These are phyloP conservation scores for Skeletonema marinoi DNA, from an alignment of 108 stramenopile species.

Conservation along the genomic window DNA sequence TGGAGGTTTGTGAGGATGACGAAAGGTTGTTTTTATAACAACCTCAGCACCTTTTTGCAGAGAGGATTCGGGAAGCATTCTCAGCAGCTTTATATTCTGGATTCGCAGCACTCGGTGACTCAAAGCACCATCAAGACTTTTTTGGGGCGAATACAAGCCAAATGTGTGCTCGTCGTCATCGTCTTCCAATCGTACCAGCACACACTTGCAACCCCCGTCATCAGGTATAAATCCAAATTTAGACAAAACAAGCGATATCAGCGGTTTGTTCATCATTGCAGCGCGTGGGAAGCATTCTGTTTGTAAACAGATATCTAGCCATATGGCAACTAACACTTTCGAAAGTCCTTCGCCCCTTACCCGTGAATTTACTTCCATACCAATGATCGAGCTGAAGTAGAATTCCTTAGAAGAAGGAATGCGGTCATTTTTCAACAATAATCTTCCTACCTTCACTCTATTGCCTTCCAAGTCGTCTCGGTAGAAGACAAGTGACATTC, in stretches of 20 bases:
- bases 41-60: slow-evolving; percentile 6
- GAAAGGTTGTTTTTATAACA: slow-evolving; percentile 39
- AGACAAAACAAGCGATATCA: slow-evolving; percentile 38
- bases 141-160: slow-evolving; percentile 37
- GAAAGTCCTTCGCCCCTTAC: slow-evolving; percentile 46
- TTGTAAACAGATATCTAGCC: slow-evolving; percentile 40
- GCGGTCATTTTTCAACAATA: slow-evolving; percentile 37
- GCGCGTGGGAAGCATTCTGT: slow-evolving; percentile 42
- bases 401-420: neutral
- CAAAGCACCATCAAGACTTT: slow-evolving; percentile 31
- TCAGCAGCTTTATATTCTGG: slow-evolving; percentile 42
- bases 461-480: slow-evolving; percentile 5
- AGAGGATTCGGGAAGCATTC: neutral
- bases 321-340: slow-evolving; percentile 42
- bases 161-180: slow-evolving; percentile 13
- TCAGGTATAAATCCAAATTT: slow-evolving; percentile 46
- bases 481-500: slow-evolving; percentile 45
- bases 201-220: slow-evolving; percentile 30
- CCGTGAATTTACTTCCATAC: slow-evolving; percentile 41
- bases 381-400: slow-evolving; percentile 41
- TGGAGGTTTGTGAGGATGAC: slow-evolving; percentile 45
- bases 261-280: slow-evolving; percentile 51
- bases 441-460: slow-evolving; percentile 37
- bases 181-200: slow-evolving; percentile 35
- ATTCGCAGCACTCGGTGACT: slow-evolving; percentile 32